phyloP scores from a whole-genome alignment of 495 filamentous ascomycete species.

The Bombardia bombarda region DNA sequence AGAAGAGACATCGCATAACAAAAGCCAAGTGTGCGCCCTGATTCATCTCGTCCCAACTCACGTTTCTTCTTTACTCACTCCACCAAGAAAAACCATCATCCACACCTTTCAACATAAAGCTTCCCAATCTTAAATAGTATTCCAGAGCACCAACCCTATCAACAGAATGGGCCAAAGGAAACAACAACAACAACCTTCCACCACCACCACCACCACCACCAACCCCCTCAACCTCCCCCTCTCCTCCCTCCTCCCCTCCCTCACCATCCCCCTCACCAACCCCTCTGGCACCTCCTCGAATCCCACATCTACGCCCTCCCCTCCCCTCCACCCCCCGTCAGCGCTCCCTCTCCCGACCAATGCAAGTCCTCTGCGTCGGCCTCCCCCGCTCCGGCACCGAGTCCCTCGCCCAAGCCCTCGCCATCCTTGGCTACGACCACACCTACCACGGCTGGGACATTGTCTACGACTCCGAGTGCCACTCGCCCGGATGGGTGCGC shows the following conservation, averaged over 20 bases:
- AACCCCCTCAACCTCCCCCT: not conserved
- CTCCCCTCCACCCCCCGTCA: conserved; percentile 1
- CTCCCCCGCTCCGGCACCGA: conserved; percentile 57
- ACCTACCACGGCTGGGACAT: conserved; percentile 61
- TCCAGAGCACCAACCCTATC: no score
- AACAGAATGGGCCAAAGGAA: no score
- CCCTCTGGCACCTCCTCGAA: conserved; percentile 22
- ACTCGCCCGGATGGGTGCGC: conserved; percentile 43
- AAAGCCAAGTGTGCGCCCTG: no score
- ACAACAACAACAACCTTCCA: not conserved
- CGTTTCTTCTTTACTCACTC: no score
- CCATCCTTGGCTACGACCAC: conserved; percentile 52
- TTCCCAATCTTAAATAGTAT: no score
- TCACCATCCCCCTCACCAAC: conserved; percentile 9
- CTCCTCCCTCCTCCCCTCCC: conserved; percentile 1
- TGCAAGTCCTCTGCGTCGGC: conserved; percentile 56
- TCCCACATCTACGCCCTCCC: conserved; percentile 14
- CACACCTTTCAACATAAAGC: no score
- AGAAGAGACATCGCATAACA: no score
- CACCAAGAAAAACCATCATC: no score
- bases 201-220: not conserved
- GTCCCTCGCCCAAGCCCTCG: conserved; percentile 52
- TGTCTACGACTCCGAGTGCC: conserved; percentile 51
- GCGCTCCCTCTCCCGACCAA: conserved; percentile 48
- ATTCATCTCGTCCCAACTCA: no score